Evolutionary conservation across 257 asterid species (phyloP).

Genomic region (Jacaranda mimosifolia): DNA sequence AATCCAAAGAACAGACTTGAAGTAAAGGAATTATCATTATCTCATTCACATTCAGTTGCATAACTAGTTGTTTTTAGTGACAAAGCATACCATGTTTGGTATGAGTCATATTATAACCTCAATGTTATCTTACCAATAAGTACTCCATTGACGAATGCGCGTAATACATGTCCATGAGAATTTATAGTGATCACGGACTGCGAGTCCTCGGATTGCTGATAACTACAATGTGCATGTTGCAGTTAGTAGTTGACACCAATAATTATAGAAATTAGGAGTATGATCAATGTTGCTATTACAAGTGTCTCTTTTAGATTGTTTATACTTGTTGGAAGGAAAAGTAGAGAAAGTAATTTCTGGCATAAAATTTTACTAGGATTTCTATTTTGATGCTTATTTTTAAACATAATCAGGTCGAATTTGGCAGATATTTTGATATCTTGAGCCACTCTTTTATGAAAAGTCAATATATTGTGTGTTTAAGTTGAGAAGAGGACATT

Average conservation of each 20-base stretch:
- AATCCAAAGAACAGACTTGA: background rate
- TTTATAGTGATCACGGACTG: constrained; percentile 52
- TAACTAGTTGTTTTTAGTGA: background rate
- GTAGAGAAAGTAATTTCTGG: no score
- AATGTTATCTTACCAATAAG: constrained; percentile 56
- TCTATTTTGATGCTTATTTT: no score
- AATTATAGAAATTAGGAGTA: background rate
- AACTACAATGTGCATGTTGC: constrained; percentile 47
- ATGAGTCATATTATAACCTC: background rate
- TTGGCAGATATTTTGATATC: no score
- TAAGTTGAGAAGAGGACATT: no score
- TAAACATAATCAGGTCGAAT: no score
- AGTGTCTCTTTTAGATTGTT: background rate
- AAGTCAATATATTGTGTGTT: no score
- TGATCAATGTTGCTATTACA: background rate
- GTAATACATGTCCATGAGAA: constrained; percentile 78
- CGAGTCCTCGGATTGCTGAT: constrained; percentile 45
- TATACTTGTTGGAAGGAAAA: no score
- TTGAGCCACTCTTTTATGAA: no score
- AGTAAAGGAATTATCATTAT: background rate
- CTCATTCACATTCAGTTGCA: no score
- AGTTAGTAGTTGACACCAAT: constrained; percentile 32
- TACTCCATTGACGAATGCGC: constrained; percentile 68
- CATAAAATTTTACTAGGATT: no score
- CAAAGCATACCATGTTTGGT: background rate